These are phyloP conservation scores for Phialocephala sp. DNA, from an alignment of 2,329 filamentous ascomycete species.

Conservation along the genomic window DNA sequence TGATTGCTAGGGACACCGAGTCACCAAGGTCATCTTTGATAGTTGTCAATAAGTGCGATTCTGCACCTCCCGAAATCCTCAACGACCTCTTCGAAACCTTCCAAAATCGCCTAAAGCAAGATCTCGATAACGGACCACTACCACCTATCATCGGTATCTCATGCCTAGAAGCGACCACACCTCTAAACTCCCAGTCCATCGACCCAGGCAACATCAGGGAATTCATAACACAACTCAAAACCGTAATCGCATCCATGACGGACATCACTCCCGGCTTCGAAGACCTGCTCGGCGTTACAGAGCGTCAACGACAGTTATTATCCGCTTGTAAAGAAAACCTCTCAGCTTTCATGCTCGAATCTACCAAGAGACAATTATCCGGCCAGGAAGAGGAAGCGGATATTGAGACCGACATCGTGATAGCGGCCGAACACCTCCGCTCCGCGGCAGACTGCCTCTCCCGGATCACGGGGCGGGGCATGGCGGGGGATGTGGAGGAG, in stretches of 20 bases:
- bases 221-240: constrained; percentile 68
- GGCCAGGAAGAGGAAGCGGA: constrained; percentile 39
- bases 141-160: constrained; percentile 67
- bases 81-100: neutral
- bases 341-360: constrained; percentile 71
- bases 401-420: constrained; percentile 77
- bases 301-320: constrained; percentile 84
- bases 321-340: constrained; percentile 74
- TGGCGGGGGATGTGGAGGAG: constrained; percentile 90
- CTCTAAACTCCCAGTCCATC: constrained; percentile 17
- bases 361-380: constrained; percentile 38
- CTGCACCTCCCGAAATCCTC: constrained; percentile 41
- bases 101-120: constrained; percentile 44
- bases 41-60: constrained; percentile 68
- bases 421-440: constrained; percentile 88
- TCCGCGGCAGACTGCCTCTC: constrained; percentile 81
- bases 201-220: constrained; percentile 71
- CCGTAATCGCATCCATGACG: constrained; percentile 74
- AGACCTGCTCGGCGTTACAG: constrained; percentile 87
- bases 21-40: constrained; percentile 57
- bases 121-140: constrained; percentile 43
- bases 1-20: constrained; percentile 39
- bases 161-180: constrained; percentile 63
- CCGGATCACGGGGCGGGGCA: constrained; percentile 84
- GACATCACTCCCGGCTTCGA: constrained; percentile 72